Evolutionary conservation across 495 filamentous ascomycete genomes (phyloP).

Genomic region (Letharia lupina): DNA sequence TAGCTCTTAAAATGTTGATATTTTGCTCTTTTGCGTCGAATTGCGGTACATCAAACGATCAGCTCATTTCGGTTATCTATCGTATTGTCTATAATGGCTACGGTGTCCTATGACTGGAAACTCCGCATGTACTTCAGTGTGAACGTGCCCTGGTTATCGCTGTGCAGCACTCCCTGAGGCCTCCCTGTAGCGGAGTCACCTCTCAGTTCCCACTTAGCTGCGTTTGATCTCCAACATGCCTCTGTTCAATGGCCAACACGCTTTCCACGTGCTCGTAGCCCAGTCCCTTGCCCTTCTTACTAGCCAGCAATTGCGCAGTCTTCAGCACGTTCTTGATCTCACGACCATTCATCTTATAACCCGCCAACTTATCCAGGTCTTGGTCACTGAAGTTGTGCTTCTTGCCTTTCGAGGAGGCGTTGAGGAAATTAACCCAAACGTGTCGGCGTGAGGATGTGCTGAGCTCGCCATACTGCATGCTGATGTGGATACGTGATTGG

Average conservation of each 20-base stretch:
- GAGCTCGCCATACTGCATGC: slow-evolving; percentile 36
- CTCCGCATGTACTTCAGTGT: not conserved
- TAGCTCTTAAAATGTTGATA: too few species aligned
- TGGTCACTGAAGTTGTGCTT: slow-evolving; percentile 31
- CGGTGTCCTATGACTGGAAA: not conserved
- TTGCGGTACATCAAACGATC: too few species aligned
- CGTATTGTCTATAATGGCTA: too few species aligned
- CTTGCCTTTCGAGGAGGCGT: slow-evolving; percentile 1
- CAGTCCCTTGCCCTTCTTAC: slow-evolving; percentile 31
- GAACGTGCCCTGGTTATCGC: not conserved
- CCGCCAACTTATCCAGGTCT: slow-evolving; percentile 37
- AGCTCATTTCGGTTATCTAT: too few species aligned
- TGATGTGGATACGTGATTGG: slow-evolving; percentile 38
- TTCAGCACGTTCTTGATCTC: slow-evolving; percentile 61
- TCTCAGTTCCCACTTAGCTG: not conserved
- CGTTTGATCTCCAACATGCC: slow-evolving; percentile 6
- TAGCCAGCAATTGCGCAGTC: slow-evolving; percentile 42
- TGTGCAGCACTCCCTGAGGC: not conserved
- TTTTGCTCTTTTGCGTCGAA: too few species aligned
- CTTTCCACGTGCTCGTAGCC: slow-evolving; percentile 36
- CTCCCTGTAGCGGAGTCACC: not conserved
- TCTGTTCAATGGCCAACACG: slow-evolving; percentile 37
- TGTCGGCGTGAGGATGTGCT: slow-evolving; percentile 11
- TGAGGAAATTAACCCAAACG: slow-evolving; percentile 23
- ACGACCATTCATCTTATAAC: slow-evolving; percentile 47